Conservation (phyloP, 1,139 yeast species). For the Trichomonascaceae sp. region DNA sequence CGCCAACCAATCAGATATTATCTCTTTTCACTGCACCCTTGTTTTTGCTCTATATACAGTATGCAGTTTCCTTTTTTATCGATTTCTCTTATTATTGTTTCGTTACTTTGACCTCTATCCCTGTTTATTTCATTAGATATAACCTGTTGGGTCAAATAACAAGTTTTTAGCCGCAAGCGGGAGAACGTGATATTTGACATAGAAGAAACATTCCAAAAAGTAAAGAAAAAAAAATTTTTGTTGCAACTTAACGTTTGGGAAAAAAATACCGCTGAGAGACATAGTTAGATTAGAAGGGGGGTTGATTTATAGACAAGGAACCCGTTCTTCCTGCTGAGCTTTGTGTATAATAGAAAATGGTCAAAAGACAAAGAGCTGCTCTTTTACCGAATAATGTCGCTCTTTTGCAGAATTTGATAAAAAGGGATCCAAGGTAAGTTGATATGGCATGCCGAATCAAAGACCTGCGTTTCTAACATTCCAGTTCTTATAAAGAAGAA, state of each 20-base stretch:
- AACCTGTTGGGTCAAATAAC: not conserved
- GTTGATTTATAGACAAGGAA: not conserved
- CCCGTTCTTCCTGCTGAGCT: not conserved
- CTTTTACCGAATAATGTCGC: conserved; percentile 87
- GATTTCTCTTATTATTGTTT: not conserved
- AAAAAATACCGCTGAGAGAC: not conserved
- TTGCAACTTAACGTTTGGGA: not conserved
- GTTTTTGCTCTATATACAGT: not conserved
- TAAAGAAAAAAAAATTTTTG: not conserved
- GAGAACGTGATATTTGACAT: not conserved
- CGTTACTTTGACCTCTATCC: not conserved
- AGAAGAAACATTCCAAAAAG: not conserved
- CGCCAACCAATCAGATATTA: not conserved
- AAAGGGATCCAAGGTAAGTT: conserved; percentile 67
- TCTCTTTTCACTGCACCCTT: not conserved
- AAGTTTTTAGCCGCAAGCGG: not conserved
- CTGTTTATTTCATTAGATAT: not conserved
- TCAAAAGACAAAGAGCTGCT: conserved; percentile 83
- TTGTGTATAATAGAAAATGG: conserved; percentile 46
- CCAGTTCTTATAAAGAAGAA: conserved; percentile 77
- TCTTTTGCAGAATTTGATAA: conserved; percentile 80
- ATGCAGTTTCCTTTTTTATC: not conserved
- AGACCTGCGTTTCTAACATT: not conserved
- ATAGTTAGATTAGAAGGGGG: not conserved
- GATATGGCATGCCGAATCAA: not conserved